Conservation (phyloP, 768 basidiomycete genomes). For the Pluteus cervinus region DNA sequence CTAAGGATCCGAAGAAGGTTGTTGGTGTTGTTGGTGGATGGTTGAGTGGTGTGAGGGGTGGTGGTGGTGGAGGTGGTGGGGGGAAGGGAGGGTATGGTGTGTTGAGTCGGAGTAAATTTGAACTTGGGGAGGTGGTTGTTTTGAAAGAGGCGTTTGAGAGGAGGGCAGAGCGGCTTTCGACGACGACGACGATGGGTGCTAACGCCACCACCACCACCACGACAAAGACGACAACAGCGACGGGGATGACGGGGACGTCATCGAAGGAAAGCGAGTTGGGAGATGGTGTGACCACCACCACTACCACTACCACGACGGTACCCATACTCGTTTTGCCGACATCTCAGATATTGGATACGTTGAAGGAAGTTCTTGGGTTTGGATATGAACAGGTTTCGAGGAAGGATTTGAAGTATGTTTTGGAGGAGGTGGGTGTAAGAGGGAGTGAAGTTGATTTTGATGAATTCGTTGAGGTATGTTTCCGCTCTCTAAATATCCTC, state of each 20-base stretch:
- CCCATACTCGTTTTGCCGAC: too few relatives aligned
- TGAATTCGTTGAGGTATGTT: slow-evolving; percentile 80
- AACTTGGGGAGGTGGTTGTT: slow-evolving; percentile 35
- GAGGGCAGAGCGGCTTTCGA: slow-evolving; percentile 20
- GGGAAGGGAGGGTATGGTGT: slow-evolving; percentile 11
- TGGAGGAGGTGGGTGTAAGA: slow-evolving; percentile 69
- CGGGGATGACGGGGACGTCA: too few relatives aligned
- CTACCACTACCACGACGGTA: too few relatives aligned
- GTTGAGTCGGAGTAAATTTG: slow-evolving; percentile 38
- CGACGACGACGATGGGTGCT: slow-evolving; percentile 27
- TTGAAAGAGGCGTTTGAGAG: slow-evolving; percentile 33
- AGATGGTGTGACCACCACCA: too few relatives aligned
- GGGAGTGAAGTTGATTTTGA: slow-evolving; percentile 62
- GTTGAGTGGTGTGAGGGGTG: slow-evolving; percentile 24
- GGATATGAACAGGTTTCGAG: slow-evolving; percentile 56
- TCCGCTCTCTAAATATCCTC: background rate
- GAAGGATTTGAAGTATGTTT: slow-evolving; percentile 69
- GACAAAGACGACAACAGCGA: too few relatives aligned
- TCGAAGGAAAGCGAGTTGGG: too few relatives aligned
- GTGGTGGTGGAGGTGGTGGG: slow-evolving; percentile 4
- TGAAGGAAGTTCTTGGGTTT: slow-evolving; percentile 43
- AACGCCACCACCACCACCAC: too few relatives aligned
- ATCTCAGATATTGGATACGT: slow-evolving; percentile 33
- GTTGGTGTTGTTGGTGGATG: slow-evolving; percentile 1
- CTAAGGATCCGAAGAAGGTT: slow-evolving; percentile 12